phyloP scores from a whole-genome alignment of 2,329 filamentous ascomycete genomes.

The Xylariomycetidae sp. region DNA sequence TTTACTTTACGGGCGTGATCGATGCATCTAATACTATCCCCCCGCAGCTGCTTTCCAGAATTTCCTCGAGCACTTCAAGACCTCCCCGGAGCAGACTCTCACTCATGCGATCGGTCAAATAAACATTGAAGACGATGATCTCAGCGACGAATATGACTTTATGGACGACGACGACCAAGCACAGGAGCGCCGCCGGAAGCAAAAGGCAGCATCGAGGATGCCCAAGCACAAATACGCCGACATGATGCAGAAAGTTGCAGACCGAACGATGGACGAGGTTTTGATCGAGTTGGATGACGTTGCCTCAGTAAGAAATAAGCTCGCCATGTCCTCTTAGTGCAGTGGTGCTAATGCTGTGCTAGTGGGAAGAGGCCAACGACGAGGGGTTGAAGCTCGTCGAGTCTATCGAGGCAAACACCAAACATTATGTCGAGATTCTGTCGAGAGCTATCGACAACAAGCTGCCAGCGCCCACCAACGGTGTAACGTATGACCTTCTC shows the following conservation, averaged over 20 bases:
- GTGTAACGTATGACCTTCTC: constrained; percentile 60
- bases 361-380: constrained; percentile 73
- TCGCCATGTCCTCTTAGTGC: too few relatives aligned
- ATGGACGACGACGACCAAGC: constrained; percentile 75
- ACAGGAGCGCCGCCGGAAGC: constrained; percentile 43
- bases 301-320: constrained; percentile 52
- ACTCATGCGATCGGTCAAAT: constrained; percentile 79
- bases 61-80: constrained; percentile 87
- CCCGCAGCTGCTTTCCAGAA: constrained; percentile 78
- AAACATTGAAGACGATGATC: constrained; percentile 79
- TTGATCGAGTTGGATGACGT: constrained; percentile 88
- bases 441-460: constrained; percentile 83
- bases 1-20: too few relatives aligned
- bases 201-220: constrained; percentile 44
- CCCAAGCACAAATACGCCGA: constrained; percentile 85
- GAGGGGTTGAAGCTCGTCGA: constrained; percentile 70
- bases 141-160: constrained; percentile 88
- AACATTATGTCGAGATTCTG: constrained; percentile 91
- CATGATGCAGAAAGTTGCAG: constrained; percentile 79
- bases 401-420: constrained; percentile 84
- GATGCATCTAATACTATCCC: too few relatives aligned
- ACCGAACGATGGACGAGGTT: constrained; percentile 72
- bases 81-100: constrained; percentile 63
- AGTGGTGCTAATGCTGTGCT: constrained; percentile 12
- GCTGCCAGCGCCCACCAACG: constrained; percentile 72